Percentiles rank a stretch among this genome's conserved stretches.
Evolutionary conservation across 169 alveolate genomes (phyloP).

Genomic region (Neospora caninum): DNA sequence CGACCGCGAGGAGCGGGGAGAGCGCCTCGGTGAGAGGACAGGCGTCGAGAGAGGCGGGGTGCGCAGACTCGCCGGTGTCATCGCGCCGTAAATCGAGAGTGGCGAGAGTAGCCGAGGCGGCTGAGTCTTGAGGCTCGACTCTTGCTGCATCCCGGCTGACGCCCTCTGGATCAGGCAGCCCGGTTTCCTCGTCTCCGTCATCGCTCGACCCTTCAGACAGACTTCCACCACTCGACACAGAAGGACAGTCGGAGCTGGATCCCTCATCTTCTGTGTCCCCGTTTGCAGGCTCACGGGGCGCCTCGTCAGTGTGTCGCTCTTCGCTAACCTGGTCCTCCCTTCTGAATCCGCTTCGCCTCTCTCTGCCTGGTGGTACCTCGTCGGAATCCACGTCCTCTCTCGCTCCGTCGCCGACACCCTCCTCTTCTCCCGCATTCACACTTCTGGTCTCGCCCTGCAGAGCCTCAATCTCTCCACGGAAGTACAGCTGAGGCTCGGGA

Average conservation of each 20-base stretch:
- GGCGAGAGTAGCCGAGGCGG: neutral
- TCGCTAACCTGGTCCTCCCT: neutral
- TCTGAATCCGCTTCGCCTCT: neutral
- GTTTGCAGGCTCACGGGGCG: neutral
- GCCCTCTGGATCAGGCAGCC: neutral
- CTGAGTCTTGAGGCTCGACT: no score
- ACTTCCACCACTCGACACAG: neutral
- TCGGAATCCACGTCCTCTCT: neutral
- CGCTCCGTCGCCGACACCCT: neutral
- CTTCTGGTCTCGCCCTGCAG: neutral
- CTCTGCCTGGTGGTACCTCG: neutral
- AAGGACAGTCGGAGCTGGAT: neutral
- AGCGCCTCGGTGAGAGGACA: neutral
- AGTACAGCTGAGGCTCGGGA: slow-evolving; percentile 58
- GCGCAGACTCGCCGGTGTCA: neutral
- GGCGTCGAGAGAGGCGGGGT: neutral
- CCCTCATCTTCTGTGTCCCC: neutral
- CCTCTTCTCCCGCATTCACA: neutral
- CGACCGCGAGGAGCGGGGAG: neutral
- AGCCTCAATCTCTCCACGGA: neutral
- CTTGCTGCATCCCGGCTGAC: no score
- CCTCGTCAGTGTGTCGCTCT: neutral
- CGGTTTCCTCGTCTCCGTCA: neutral
- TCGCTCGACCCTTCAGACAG: neutral
- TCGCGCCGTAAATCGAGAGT: neutral